phyloP scores from a whole-genome alignment of 805 yeast species.

The Lipomyces yamanashiensis region DNA sequence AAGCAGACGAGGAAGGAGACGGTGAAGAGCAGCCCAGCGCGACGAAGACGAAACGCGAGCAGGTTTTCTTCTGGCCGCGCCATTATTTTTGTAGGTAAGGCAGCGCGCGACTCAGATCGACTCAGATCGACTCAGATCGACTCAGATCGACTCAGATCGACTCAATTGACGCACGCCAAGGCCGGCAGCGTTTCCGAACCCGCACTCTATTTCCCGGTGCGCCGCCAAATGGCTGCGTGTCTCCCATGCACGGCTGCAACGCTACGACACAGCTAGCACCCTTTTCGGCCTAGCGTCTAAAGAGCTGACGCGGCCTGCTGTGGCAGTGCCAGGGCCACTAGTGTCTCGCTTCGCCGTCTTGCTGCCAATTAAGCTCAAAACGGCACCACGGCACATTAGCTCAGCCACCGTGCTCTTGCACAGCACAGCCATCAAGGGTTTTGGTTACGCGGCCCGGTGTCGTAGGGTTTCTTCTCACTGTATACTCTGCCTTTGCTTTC shows the following conservation, averaged over 20 bases:
- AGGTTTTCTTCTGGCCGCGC: not conserved
- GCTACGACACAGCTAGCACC: not conserved
- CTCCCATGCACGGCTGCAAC: conserved; percentile 2
- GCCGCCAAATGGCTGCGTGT: too few relatives aligned
- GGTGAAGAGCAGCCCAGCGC: too few relatives aligned
- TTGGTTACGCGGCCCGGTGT: too few relatives aligned
- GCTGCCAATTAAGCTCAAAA: too few relatives aligned
- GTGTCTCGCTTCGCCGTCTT: not conserved
- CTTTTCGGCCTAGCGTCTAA: not conserved
- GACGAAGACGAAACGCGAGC: too few relatives aligned
- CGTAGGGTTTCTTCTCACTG: too few relatives aligned
- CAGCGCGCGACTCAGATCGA: not conserved
- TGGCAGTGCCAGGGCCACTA: not conserved
- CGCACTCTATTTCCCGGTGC: not conserved
- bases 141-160: not conserved
- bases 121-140: not conserved
- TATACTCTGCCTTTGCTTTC: too few relatives aligned
- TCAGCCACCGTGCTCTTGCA: too few relatives aligned
- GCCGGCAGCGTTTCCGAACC: conserved; percentile 5
- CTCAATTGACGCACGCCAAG: conserved; percentile 9
- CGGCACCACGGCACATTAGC: too few relatives aligned
- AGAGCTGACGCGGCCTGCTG: conserved; percentile 11
- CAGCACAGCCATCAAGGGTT: too few relatives aligned
- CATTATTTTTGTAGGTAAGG: not conserved
- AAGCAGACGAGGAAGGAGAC: too few relatives aligned